Conservation (phyloP, 169 alveolate species). For the Babesia microti region DNA sequence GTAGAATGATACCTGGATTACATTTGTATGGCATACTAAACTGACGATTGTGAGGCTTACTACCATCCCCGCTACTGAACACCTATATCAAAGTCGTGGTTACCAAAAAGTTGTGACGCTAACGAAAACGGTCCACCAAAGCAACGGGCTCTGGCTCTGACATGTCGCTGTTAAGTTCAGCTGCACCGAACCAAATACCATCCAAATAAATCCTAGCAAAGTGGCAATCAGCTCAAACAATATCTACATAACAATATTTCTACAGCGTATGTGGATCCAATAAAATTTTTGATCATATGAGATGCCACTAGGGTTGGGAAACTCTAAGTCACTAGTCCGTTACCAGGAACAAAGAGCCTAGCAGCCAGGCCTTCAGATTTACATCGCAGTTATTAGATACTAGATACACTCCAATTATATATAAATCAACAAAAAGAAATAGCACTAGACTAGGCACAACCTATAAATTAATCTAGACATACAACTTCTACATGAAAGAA, state of each 20-base stretch:
- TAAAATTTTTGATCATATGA: not conserved
- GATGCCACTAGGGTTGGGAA: not conserved
- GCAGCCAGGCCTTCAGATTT: no score
- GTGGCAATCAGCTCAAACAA: not conserved
- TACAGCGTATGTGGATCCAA: no score
- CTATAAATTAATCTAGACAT: no score
- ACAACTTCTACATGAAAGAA: no score
- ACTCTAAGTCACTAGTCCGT: not conserved
- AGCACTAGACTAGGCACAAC: no score
- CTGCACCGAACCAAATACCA: slow-evolving; percentile 2
- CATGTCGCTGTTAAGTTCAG: slow-evolving; percentile 42
- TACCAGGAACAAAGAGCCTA: no score
- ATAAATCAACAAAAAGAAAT: no score
- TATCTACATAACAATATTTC: not conserved
- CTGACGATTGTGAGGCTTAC: slow-evolving; percentile 30
- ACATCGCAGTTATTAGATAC: no score
- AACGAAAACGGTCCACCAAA: slow-evolving; percentile 45
- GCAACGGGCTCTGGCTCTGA: slow-evolving; percentile 28
- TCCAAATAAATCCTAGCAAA: not conserved
- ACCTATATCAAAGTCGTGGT: slow-evolving; percentile 15
- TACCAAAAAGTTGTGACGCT: slow-evolving; percentile 41
- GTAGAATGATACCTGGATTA: no score
- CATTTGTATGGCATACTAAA: no score
- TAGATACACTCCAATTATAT: no score
- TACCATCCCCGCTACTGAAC: slow-evolving; percentile 43